Percentiles rank a stretch among this genome's conserved stretches.
Evolutionary conservation across 345 rosid species (phyloP).

Genomic region (Cardamine chenopodiifolia): DNA sequence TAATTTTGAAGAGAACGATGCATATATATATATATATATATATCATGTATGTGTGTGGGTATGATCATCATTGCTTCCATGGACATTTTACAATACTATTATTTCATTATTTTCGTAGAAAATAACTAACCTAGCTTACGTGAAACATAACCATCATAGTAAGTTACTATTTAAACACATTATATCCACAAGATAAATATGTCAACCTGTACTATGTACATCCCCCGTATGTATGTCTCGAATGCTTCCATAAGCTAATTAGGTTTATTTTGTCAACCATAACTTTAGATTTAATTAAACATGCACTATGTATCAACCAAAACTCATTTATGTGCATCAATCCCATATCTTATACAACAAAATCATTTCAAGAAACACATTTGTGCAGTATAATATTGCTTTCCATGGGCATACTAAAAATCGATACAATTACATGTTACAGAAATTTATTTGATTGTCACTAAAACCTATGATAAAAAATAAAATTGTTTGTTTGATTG

Average conservation of each 20-base stretch:
- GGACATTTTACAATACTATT: not conserved
- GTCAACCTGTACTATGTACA: not conserved
- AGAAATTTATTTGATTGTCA: not conserved
- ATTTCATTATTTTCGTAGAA: not conserved
- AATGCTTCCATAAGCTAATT: not conserved
- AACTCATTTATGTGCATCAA: not conserved
- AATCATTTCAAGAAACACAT: not conserved
- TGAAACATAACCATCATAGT: not conserved
- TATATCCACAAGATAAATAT: conserved; percentile 1
- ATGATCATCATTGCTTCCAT: not conserved
- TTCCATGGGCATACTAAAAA: not conserved
- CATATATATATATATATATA: not conserved
- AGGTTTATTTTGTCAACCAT: not conserved
- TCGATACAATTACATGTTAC: not conserved
- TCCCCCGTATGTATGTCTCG: not conserved
- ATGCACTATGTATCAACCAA: not conserved
- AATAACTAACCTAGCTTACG: not conserved
- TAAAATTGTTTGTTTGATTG: not conserved
- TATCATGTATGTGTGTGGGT: not conserved
- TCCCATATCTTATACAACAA: not conserved
- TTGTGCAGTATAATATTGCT: not conserved
- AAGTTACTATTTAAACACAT: conserved; percentile 11
- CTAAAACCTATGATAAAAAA: not conserved
- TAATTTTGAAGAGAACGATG: conserved; percentile 3
- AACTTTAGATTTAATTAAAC: not conserved